Conservation (phyloP, 2,329 filamentous ascomycete species). For the Monascus ruber region DNA sequence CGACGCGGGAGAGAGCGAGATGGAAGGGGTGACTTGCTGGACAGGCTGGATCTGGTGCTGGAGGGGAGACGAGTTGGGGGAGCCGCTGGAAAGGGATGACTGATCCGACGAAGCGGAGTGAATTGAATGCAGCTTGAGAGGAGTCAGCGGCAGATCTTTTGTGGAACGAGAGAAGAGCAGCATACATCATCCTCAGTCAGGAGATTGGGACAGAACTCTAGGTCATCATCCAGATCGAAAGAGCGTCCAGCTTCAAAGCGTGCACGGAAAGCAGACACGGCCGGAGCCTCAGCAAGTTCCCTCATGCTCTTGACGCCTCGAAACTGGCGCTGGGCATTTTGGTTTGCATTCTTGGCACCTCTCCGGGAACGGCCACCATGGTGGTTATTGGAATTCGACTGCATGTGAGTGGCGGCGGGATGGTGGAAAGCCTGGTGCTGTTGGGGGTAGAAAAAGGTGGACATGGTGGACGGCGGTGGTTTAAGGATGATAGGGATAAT, state of each 20-base stretch:
- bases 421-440: slow-evolving; percentile 31
- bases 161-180: slow-evolving; percentile 1
- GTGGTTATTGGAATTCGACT: slow-evolving; percentile 56
- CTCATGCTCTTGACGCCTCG: slow-evolving; percentile 77
- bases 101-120: slow-evolving; percentile 83
- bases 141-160: slow-evolving; percentile 6
- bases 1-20: slow-evolving; percentile 56
- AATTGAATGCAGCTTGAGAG: slow-evolving; percentile 69
- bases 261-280: slow-evolving; percentile 66
- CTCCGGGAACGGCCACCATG: slow-evolving; percentile 77
- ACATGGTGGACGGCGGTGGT: slow-evolving; percentile 25
- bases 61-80: slow-evolving; percentile 80
- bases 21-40: slow-evolving; percentile 60
- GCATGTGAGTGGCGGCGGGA: slow-evolving; percentile 42
- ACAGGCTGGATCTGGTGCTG: slow-evolving; percentile 68
- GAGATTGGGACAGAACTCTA: slow-evolving; percentile 88
- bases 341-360: slow-evolving; percentile 66
- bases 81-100: slow-evolving; percentile 88
- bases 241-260: slow-evolving; percentile 86
- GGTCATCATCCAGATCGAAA: slow-evolving; percentile 90
- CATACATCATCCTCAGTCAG: slow-evolving; percentile 84
- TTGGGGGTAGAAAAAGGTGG: slow-evolving; percentile 33
- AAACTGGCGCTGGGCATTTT: slow-evolving; percentile 78
- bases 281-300: slow-evolving; percentile 68
- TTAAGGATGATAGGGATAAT: slow-evolving; percentile 8